These are phyloP conservation scores for Moniliophthora roreri DNA, from an alignment of 1,284 basidiomycete genomes.

Conservation along the genomic window DNA sequence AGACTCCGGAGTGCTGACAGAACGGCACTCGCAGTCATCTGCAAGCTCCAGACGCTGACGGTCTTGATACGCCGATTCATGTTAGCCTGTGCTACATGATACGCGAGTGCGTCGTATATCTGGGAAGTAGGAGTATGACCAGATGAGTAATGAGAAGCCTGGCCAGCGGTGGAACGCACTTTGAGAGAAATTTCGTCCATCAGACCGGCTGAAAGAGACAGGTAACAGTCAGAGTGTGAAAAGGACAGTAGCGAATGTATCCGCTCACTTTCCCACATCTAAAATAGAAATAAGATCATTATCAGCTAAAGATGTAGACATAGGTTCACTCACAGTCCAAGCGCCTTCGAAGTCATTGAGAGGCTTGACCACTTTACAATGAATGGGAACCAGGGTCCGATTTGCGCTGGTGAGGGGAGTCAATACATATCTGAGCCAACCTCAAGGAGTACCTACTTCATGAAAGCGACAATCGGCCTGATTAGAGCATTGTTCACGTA, in stretches of 20 bases:
- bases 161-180: slow-evolving; percentile 44
- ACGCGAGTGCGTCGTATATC: slow-evolving; percentile 88
- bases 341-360: slow-evolving; percentile 83
- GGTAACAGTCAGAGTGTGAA: slow-evolving; percentile 18
- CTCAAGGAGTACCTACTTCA: slow-evolving; percentile 69
- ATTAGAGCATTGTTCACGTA: slow-evolving; percentile 96
- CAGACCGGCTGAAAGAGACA: slow-evolving; percentile 58
- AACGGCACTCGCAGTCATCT: slow-evolving; percentile 47
- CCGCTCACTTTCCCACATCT: slow-evolving; percentile 84
- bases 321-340: slow-evolving; percentile 73
- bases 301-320: slow-evolving; percentile 19
- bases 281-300: slow-evolving; percentile 13
- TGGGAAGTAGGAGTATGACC: slow-evolving; percentile 26
- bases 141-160: not conserved
- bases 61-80: slow-evolving; percentile 86
- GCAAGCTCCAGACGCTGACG: slow-evolving; percentile 77
- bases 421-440: not conserved
- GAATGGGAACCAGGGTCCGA: slow-evolving; percentile 88
- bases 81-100: slow-evolving; percentile 86
- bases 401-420: slow-evolving; percentile 64
- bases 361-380: slow-evolving; percentile 81
- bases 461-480: slow-evolving; percentile 96
- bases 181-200: slow-evolving; percentile 82
- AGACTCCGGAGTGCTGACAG: slow-evolving; percentile 42
- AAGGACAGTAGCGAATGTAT: not conserved